Evolutionary conservation across 352 stramenopile genomes (phyloP).

Genomic region (Globisporangium acanthophoron): DNA sequence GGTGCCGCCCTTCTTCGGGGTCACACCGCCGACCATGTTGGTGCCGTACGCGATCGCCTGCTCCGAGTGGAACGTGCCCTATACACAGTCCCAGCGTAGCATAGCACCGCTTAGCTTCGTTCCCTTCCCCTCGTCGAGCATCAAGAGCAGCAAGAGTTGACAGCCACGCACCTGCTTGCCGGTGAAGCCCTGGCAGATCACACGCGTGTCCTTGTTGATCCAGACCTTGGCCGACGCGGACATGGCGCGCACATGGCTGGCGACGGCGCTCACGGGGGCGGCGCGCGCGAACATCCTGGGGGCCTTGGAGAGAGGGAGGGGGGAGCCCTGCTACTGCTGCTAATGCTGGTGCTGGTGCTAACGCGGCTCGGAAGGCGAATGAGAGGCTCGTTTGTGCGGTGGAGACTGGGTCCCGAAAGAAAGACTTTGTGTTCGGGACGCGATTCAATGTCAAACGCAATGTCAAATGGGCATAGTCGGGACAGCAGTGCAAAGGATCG

Average conservation of each 20-base stretch:
- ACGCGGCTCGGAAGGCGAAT: not conserved
- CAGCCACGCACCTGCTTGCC: slow-evolving; percentile 92
- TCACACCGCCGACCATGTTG: slow-evolving; percentile 99
- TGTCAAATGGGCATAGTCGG: too few species aligned
- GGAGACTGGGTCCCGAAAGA: too few species aligned
- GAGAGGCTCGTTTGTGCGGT: not conserved
- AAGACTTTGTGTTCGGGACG: not conserved
- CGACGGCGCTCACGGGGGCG: slow-evolving; percentile 41
- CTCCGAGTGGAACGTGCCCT: slow-evolving; percentile 98
- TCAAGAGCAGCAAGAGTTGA: too few species aligned
- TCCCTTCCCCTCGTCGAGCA: not conserved
- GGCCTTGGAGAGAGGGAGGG: not conserved
- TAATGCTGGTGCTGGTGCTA: not conserved
- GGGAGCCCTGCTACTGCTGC: not conserved
- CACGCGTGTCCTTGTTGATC: slow-evolving; percentile 99
- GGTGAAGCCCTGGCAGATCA: slow-evolving; percentile 99
- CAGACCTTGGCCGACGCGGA: slow-evolving; percentile 98
- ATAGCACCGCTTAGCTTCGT: not conserved
- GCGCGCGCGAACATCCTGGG: slow-evolving; percentile 53
- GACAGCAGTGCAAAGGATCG: too few species aligned
- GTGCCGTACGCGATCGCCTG: slow-evolving; percentile 99
- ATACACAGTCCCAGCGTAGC: not conserved
- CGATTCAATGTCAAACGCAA: too few species aligned
- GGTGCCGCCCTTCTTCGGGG: slow-evolving; percentile 97
- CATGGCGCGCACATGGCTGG: slow-evolving; percentile 58